Evolutionary conservation across 2,329 filamentous ascomycete species (phyloP).

Genomic region (Neonectria neomacrospora): DNA sequence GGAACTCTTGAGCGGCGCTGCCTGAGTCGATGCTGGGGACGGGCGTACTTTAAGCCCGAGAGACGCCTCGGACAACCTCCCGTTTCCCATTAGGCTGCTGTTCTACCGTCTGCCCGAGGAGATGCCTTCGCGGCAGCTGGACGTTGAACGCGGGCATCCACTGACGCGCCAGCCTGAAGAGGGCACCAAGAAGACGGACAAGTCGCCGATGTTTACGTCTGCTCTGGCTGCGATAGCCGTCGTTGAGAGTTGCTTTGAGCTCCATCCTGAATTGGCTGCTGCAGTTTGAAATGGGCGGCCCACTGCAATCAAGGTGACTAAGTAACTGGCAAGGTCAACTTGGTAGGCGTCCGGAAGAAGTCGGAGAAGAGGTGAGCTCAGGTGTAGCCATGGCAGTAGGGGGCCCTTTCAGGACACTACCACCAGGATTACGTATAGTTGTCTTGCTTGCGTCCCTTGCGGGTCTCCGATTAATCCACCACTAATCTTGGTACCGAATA

Average conservation of each 20-base stretch:
- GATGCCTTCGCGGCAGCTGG: conserved; percentile 8
- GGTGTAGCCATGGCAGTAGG: not conserved
- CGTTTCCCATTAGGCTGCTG: conserved; percentile 6
- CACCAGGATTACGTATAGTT: not conserved
- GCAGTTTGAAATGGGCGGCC: not conserved
- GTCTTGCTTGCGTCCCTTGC: not conserved
- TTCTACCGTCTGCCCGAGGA: conserved; percentile 24
- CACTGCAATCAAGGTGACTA: no score
- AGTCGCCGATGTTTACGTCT: not conserved
- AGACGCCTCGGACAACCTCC: not conserved
- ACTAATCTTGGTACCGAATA: not conserved
- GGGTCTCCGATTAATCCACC: not conserved
- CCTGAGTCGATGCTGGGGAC: not conserved
- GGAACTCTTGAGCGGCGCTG: not conserved
- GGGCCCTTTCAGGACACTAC: not conserved
- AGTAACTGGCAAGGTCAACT: not conserved
- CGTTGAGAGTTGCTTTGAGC: conserved; percentile 19
- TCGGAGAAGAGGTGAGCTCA: not conserved
- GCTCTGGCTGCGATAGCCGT: conserved; percentile 8
- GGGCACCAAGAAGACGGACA: not conserved
- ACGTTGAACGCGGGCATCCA: not conserved
- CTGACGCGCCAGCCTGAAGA: not conserved
- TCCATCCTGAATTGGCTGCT: not conserved
- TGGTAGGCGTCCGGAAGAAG: not conserved
- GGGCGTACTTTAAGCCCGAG: not conserved